phyloP scores from a whole-genome alignment of 164 flowering plant species.

The Paratinospora sagittata region DNA sequence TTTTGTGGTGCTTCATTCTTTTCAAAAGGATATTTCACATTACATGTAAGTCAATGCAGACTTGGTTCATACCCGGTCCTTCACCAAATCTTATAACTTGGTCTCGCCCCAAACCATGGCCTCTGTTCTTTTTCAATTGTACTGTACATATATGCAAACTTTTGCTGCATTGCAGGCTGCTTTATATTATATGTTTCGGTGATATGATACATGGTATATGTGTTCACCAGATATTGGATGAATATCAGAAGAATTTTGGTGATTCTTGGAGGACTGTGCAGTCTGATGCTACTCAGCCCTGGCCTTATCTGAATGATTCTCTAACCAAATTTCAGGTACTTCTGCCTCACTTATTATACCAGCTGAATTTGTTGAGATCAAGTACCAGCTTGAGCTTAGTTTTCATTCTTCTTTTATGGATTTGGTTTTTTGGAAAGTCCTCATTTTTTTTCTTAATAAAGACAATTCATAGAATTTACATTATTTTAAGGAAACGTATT shows the following conservation, averaged over 20 bases:
- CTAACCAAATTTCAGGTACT: constrained; percentile 80
- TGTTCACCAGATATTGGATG: constrained; percentile 68
- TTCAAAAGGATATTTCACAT: neutral
- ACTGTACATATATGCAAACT: neutral
- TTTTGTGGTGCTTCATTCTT: neutral
- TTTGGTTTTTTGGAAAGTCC: neutral
- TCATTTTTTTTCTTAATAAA: neutral
- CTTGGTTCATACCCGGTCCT: neutral
- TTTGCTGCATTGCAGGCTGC: neutral
- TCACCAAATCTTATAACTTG: neutral
- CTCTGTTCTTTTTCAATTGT: neutral
- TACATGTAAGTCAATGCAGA: neutral
- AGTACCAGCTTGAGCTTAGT: neutral
- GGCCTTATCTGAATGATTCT: constrained; percentile 86
- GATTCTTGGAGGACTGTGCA: constrained; percentile 75
- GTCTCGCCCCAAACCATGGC: neutral
- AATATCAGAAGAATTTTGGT: constrained; percentile 83
- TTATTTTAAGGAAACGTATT: neutral
- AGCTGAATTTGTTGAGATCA: neutral
- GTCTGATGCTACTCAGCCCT: constrained; percentile 60
- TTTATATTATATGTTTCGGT: neutral
- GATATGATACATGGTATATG: neutral
- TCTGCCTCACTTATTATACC: neutral
- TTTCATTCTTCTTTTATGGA: neutral
- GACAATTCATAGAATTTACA: neutral